Percentiles rank a stretch among this genome's conserved stretches.
phyloP scores from a whole-genome alignment of 441 rosid species.

The Euphorbia celastroides region DNA sequence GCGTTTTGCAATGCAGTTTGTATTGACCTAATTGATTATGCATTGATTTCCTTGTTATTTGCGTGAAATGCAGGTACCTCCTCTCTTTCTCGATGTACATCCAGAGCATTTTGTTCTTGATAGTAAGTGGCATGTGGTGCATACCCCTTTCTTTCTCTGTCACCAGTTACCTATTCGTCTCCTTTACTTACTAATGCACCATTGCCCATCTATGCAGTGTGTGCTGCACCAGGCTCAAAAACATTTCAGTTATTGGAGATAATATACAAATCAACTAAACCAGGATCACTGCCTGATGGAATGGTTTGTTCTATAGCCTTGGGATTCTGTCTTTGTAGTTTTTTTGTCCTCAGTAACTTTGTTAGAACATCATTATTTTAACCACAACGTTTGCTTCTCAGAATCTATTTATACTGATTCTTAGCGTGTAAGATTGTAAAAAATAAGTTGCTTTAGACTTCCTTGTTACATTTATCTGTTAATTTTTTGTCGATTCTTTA shows the following conservation, averaged over 20 bases:
- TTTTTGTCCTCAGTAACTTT: neutral
- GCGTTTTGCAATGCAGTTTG: neutral
- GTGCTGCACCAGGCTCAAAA: slow-evolving; percentile 98
- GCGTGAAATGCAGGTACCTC: slow-evolving; percentile 65
- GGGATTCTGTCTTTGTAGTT: neutral
- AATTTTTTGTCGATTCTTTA: neutral
- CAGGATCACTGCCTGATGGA: slow-evolving; percentile 66
- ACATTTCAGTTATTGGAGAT: slow-evolving; percentile 95
- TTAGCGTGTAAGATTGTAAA: neutral
- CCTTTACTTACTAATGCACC: neutral
- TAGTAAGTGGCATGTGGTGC: slow-evolving; percentile 46
- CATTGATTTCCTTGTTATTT: slow-evolving; percentile 3
- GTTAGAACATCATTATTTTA: neutral
- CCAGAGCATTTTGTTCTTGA: slow-evolving; percentile 85
- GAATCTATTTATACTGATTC: neutral
- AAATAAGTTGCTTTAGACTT: neutral
- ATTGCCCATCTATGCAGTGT: slow-evolving; percentile 48
- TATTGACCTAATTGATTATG: neutral
- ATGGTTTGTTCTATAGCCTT: slow-evolving; percentile 39
- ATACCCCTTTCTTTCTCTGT: slow-evolving; percentile 9
- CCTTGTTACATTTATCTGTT: slow-evolving; percentile 2
- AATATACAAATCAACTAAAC: slow-evolving; percentile 58
- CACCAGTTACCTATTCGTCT: no score
- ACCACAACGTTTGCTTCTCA: neutral
- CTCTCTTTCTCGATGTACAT: slow-evolving; percentile 78